Evolutionary conservation across 2,329 filamentous ascomycete genomes (phyloP).

Genomic region (Talaromyces sp.): DNA sequence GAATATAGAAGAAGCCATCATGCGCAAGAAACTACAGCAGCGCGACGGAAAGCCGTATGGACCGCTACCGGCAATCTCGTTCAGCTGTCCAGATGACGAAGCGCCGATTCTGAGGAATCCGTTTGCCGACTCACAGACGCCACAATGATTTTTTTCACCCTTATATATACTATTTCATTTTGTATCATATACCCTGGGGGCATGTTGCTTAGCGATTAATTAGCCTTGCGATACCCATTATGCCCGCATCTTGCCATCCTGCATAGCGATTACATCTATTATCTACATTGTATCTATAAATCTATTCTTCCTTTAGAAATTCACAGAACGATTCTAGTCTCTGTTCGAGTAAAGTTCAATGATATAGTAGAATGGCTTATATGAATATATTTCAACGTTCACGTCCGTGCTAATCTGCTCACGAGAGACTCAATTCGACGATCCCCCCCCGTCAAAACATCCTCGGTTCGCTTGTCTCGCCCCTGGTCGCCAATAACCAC

Average conservation of each 20-base stretch:
- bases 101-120: conserved; percentile 25
- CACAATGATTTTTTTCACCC: neutral
- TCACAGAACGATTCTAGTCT: neutral
- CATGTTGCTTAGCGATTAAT: neutral
- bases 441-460: conserved; percentile 29
- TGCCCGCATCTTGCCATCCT: neutral
- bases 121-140: conserved; percentile 10
- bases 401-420: conserved; percentile 20
- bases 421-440: conserved; percentile 31
- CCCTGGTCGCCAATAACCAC: conserved; percentile 39
- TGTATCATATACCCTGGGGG: conserved; percentile 10
- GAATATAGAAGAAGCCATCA: conserved; percentile 40
- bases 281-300: neutral
- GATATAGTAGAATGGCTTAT: neutral
- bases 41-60: conserved; percentile 32
- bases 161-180: conserved; percentile 8
- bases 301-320: too few relatives aligned
- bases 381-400: neutral
- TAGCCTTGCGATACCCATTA: neutral
- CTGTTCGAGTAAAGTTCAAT: neutral
- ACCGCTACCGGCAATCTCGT: conserved; percentile 34
- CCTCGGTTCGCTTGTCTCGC: conserved; percentile 33
- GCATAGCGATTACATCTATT: neutral
- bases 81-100: conserved; percentile 19
- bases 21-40: conserved; percentile 34